Conservation (phyloP, 1,139 yeast species). For the Candida smagusa region DNA sequence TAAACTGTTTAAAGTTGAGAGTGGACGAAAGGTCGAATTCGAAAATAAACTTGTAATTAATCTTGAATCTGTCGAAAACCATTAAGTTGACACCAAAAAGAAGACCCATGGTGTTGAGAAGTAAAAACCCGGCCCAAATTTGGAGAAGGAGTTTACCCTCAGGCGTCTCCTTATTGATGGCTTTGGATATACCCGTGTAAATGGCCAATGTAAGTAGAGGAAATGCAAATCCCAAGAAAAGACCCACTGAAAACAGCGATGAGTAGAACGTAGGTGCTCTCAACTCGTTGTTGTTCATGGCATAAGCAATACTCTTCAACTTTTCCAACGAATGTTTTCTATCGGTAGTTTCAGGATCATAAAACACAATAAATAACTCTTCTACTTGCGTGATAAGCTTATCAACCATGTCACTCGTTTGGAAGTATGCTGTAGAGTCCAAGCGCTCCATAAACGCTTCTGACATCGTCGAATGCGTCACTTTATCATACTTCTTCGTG, state of each 20-base stretch:
- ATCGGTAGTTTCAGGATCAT: slow-evolving; percentile 63
- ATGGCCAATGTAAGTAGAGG: slow-evolving; percentile 59
- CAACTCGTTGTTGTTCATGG: slow-evolving; percentile 31
- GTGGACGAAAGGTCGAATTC: slow-evolving; percentile 76
- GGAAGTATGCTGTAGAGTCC: slow-evolving; percentile 52
- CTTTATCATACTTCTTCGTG: slow-evolving; percentile 84
- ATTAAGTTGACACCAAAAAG: slow-evolving; percentile 67
- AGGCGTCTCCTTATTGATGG: slow-evolving; percentile 37
- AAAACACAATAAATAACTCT: slow-evolving; percentile 61
- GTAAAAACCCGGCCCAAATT: slow-evolving; percentile 88
- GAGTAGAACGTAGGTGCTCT: slow-evolving; percentile 32
- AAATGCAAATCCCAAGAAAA: slow-evolving; percentile 65
- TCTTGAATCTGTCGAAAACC: slow-evolving; percentile 70
- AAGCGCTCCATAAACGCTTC: slow-evolving; percentile 59
- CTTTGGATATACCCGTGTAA: slow-evolving; percentile 45
- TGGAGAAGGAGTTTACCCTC: slow-evolving; percentile 67
- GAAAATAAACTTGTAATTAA: slow-evolving; percentile 88
- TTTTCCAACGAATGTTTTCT: slow-evolving; percentile 74
- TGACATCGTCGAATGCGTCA: slow-evolving; percentile 49
- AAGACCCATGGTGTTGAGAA: slow-evolving; percentile 55
- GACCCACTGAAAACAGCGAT: slow-evolving; percentile 57
- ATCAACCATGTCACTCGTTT: slow-evolving; percentile 64
- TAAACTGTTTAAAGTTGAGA: slow-evolving; percentile 63
- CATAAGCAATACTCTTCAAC: slow-evolving; percentile 50
- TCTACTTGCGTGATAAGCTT: slow-evolving; percentile 61